phyloP scores from a whole-genome alignment of 1,284 basidiomycete genomes.

The Fomitopsis schrenkii region DNA sequence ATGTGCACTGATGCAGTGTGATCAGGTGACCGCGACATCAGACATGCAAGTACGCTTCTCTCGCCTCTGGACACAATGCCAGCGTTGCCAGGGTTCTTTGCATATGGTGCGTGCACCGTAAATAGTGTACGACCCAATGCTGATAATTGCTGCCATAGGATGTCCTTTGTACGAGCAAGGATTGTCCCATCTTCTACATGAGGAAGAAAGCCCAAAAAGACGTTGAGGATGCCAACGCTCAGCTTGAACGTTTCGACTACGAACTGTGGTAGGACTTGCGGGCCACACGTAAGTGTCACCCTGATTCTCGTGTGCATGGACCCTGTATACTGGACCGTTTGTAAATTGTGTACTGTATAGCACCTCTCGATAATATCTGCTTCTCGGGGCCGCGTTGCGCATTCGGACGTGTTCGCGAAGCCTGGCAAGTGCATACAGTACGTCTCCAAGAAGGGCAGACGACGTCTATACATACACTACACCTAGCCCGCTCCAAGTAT shows the following conservation, averaged over 20 bases:
- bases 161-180: conserved; percentile 93
- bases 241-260: conserved; percentile 79
- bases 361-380: not conserved
- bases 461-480: not conserved
- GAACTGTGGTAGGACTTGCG: conserved; percentile 44
- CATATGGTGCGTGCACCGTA: conserved; percentile 64
- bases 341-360: not conserved
- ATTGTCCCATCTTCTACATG: conserved; percentile 99
- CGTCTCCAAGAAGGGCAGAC: not conserved
- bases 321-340: not conserved
- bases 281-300: not conserved
- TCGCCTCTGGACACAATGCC: conserved; percentile 94
- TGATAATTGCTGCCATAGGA: conserved; percentile 50
- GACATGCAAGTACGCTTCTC: conserved; percentile 87
- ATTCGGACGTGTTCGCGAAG: too few species aligned
- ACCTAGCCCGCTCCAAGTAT: conserved; percentile 52
- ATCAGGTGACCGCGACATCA: conserved; percentile 57
- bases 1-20: not conserved
- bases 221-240: conserved; percentile 76
- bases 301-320: not conserved
- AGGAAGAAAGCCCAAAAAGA: conserved; percentile 96
- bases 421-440: too few species aligned
- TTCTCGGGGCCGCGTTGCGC: too few species aligned
- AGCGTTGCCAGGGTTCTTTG: conserved; percentile 92
- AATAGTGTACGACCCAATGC: not conserved